Base-by-base conservation (phyloP, 768 basidiomycete species). In the Leccinellum albellum region DNA sequence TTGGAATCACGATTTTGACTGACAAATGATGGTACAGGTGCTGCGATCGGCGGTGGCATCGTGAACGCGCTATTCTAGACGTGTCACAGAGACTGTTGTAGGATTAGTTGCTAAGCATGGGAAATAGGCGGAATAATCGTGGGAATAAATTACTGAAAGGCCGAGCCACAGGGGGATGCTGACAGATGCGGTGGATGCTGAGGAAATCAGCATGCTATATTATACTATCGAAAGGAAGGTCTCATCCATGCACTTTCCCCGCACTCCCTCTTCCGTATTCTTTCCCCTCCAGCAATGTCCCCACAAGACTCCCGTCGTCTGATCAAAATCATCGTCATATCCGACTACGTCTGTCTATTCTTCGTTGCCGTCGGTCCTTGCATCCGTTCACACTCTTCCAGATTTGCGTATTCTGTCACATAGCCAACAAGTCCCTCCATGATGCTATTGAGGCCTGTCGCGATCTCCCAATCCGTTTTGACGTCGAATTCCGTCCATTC, bases 11-110 rank as follows among this genome's bases (percentile, higher is more conserved):
- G 33, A 10, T 9, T 6, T 8, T 8, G 17, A 46, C 59, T 63
- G 46, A 59, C 6, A 9, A 7, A 21, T 28, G 4, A 28, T 5
- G 3, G 7, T 9, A 10, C 55, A 81, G 81, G 81, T 35, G 75
- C 76, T 59, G 78, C 78, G 21, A 61, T 81, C 46, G 76, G 76
- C 26, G 70, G 75, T 50, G 78, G 72, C 14, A 64, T 82, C 24
- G 68, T 83, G 59, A 74, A 80, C 60, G 65, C 77, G n/a, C 74
- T 81, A 37, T 81, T 82, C 67, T 83, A 70, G 59, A 42, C 29
- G n/a, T n/a, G n/a, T n/a, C n/a, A n/a, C n/a, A n/a, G 15, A 15
- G 10, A 42, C 37, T 23, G 28, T 33, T 53, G 53, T 65, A 59
- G 53, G 45, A 51, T 42, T 55, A 56, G 53, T 64, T 56, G 51